Conservation (phyloP, 1,284 basidiomycete species). For the Trichosporon inkin region DNA sequence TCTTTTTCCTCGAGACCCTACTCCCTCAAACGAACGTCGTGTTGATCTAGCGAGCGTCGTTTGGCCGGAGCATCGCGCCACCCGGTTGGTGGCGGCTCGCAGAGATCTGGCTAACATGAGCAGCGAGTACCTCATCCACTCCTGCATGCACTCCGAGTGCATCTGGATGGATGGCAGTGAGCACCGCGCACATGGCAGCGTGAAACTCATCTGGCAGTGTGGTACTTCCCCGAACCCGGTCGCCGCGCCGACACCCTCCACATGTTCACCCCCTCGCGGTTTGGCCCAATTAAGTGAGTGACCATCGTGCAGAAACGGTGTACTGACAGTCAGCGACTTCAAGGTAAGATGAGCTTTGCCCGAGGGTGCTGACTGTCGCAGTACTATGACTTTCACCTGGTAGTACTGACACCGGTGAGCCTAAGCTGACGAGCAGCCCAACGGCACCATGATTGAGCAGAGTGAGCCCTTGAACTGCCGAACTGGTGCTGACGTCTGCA, state of each 20-base stretch:
- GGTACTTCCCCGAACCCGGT: conserved; percentile 38
- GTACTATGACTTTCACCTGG: conserved; percentile 36
- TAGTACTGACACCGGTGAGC: conserved; percentile 3
- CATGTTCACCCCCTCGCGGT: conserved; percentile 32
- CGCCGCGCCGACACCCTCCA: conserved; percentile 27
- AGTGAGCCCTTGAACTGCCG: not conserved
- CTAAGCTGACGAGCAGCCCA: conserved; percentile 21
- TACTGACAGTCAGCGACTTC: conserved; percentile 18
- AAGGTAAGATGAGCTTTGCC: conserved; percentile 9
- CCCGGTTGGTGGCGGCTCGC: not conserved
- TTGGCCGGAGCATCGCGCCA: not conserved
- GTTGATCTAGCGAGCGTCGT: not conserved
- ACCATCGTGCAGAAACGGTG: not conserved
- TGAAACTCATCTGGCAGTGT: conserved; percentile 16
- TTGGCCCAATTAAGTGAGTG: conserved; percentile 27
- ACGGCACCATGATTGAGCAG: conserved; percentile 18
- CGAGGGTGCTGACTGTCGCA: not conserved
- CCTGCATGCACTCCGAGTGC: conserved; percentile 27
- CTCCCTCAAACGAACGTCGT: too few species aligned
- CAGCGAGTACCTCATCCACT: conserved; percentile 29
- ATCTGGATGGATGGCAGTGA: conserved; percentile 30
- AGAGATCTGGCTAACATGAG: not conserved
- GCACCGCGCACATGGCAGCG: not conserved
- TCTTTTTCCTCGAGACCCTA: too few species aligned
- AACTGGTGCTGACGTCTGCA: conserved; percentile 22